These are phyloP conservation scores for Sclerotinia trifoliorum DNA, from an alignment of 2,329 filamentous ascomycete genomes.

Conservation along the genomic window DNA sequence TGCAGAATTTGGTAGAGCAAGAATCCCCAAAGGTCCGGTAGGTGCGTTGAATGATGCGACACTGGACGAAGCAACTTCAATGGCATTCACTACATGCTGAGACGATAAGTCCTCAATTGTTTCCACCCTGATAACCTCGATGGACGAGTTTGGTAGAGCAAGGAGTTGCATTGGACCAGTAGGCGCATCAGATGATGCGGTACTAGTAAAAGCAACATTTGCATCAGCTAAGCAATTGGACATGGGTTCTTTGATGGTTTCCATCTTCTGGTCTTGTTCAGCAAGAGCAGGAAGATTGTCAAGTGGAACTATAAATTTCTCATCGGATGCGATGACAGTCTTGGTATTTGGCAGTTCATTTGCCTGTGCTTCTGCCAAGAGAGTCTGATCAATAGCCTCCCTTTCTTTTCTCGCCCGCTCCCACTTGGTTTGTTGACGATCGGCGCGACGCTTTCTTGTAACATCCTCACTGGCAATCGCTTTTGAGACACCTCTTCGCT, in stretches of 20 bases:
- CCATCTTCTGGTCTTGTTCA: background rate
- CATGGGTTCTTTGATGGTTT: background rate
- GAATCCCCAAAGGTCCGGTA: slow-evolving; percentile 43
- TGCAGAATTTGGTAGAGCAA: slow-evolving; percentile 53
- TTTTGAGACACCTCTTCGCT: slow-evolving; percentile 62
- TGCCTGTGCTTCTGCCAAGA: slow-evolving; percentile 50
- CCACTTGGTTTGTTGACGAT: slow-evolving; percentile 82
- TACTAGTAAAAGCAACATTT: background rate
- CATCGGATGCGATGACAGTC: background rate
- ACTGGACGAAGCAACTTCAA: slow-evolving; percentile 37
- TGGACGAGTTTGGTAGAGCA: slow-evolving; percentile 50
- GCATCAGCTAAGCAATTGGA: background rate
- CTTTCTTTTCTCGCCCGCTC: slow-evolving; percentile 86
- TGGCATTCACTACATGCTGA: background rate
- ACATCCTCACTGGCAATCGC: slow-evolving; percentile 76
- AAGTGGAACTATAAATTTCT: background rate
- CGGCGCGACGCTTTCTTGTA: slow-evolving; percentile 73
- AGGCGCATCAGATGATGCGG: slow-evolving; percentile 22
- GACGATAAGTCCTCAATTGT: background rate
- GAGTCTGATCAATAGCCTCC: slow-evolving; percentile 74
- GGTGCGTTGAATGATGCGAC: slow-evolving; percentile 23
- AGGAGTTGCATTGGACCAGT: slow-evolving; percentile 46
- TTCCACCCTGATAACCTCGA: background rate
- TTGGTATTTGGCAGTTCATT: background rate
- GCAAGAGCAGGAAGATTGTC: background rate